These are phyloP conservation scores for Suillus weaverae DNA, from an alignment of 768 basidiomycete species.

Conservation along the genomic window DNA sequence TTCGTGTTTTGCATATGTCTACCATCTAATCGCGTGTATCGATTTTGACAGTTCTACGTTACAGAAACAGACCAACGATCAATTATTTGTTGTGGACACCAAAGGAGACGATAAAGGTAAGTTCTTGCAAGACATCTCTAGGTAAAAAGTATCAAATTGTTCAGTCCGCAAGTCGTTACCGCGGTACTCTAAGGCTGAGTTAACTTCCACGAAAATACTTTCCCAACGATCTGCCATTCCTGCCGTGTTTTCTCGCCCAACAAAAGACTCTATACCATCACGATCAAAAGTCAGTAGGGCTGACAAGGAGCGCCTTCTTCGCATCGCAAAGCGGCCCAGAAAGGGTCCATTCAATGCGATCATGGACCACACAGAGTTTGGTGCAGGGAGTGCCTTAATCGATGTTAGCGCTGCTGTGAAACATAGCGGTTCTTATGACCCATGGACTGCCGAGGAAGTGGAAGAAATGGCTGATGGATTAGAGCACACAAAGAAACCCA, in stretches of 20 bases:
- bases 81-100: constrained; percentile 80
- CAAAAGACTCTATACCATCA: constrained; percentile 17
- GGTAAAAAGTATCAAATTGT: not conserved
- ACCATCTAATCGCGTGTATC: not conserved
- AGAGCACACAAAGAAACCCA: constrained; percentile 36
- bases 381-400: constrained; percentile 61
- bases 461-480: constrained; percentile 44
- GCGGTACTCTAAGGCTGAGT: constrained; percentile 49
- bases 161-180: constrained; percentile 62
- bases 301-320: constrained; percentile 73
- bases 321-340: constrained; percentile 71
- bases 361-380: constrained; percentile 66
- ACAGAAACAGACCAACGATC: constrained; percentile 66
- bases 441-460: constrained; percentile 49
- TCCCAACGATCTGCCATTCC: constrained; percentile 86
- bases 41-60: constrained; percentile 50
- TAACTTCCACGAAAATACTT: constrained; percentile 79
- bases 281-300: constrained; percentile 49
- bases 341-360: constrained; percentile 73
- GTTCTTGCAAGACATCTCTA: constrained; percentile 17
- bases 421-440: constrained; percentile 64
- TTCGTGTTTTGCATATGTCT: not conserved
- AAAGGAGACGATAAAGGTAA: constrained; percentile 74
- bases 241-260: constrained; percentile 65
- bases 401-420: constrained; percentile 71